Conservation (phyloP, 2,329 filamentous ascomycete species). For the Venturia nashicola region DNA sequence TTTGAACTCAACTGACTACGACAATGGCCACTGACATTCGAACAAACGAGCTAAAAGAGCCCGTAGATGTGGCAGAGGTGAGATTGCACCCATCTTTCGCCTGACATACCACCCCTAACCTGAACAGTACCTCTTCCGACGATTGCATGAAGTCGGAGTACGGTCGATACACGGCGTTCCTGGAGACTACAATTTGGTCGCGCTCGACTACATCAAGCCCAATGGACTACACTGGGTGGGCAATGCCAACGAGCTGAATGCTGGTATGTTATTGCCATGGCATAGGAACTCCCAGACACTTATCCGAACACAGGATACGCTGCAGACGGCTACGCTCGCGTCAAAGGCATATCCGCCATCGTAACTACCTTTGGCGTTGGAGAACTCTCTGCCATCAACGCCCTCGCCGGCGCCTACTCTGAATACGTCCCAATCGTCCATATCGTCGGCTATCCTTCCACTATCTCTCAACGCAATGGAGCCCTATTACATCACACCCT, state of each 20-base stretch:
- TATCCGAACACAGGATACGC: conserved; percentile 28
- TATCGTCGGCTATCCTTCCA: conserved; percentile 34
- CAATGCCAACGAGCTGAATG: conserved; percentile 50
- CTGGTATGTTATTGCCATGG: conserved; percentile 24
- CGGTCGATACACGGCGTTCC: conserved; percentile 39
- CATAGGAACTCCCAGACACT: conserved; percentile 10
- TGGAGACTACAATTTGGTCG: conserved; percentile 35
- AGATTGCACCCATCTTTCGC: conserved; percentile 9
- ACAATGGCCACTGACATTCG: conserved; percentile 23
- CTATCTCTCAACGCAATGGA: conserved; percentile 26
- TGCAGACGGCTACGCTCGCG: conserved; percentile 33
- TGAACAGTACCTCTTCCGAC: conserved; percentile 36
- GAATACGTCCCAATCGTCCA: conserved; percentile 36
- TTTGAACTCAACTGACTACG: neutral
- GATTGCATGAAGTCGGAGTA: conserved; percentile 37
- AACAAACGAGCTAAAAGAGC: conserved; percentile 29
- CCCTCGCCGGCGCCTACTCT: conserved; percentile 34
- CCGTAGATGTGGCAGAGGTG: conserved; percentile 46
- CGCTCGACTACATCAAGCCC: conserved; percentile 45
- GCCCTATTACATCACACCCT: conserved; percentile 35
- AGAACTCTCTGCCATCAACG: conserved; percentile 35
- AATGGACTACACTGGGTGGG: conserved; percentile 45
- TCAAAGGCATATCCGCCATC: conserved; percentile 33
- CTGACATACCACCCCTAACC: neutral
- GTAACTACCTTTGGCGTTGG: conserved; percentile 37